Conservation (phyloP, 306 rosid species). For the Cucumis hystrix region DNA sequence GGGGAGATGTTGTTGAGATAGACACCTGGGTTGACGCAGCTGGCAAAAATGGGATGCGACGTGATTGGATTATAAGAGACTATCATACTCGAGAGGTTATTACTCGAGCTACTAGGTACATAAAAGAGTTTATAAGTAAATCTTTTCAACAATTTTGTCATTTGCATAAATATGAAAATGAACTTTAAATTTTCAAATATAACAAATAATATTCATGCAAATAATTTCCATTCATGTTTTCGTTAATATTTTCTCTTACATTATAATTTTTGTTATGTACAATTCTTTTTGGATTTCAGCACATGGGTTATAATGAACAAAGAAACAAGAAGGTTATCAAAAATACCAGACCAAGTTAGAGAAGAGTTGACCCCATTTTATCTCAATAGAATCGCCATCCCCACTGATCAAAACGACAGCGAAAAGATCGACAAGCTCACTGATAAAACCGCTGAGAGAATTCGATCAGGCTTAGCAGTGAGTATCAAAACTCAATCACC, state of each 20-base stretch:
- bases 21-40: conserved; percentile 95
- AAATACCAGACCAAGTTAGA: conserved; percentile 69
- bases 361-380: conserved; percentile 66
- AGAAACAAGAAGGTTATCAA: conserved; percentile 72
- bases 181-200: too few relatives aligned
- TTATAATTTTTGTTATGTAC: too few relatives aligned
- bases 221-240: neutral
- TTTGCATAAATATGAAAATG: too few relatives aligned
- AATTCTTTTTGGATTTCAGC: conserved; percentile 13
- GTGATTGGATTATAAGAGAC: conserved; percentile 90
- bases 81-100: conserved; percentile 52
- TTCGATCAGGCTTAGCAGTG: conserved; percentile 72
- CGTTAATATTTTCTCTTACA: too few relatives aligned
- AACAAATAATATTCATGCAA: too few relatives aligned
- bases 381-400: conserved; percentile 40
- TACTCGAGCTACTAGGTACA: conserved; percentile 72
- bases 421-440: conserved; percentile 65
- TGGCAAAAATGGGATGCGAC: conserved; percentile 89
- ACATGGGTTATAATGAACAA: conserved; percentile 93
- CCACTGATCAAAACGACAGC: conserved; percentile 32
- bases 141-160: too few relatives aligned
- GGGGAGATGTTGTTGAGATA: conserved; percentile 90
- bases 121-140: too few relatives aligned
- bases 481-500: conserved; percentile 5
- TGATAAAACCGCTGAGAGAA: conserved; percentile 51